Percentiles rank a stretch among this genome's conserved stretches.
These are phyloP conservation scores for Graphiopsis chlorocephala DNA, from an alignment of 2,329 filamentous ascomycete genomes.

Conservation along the genomic window DNA sequence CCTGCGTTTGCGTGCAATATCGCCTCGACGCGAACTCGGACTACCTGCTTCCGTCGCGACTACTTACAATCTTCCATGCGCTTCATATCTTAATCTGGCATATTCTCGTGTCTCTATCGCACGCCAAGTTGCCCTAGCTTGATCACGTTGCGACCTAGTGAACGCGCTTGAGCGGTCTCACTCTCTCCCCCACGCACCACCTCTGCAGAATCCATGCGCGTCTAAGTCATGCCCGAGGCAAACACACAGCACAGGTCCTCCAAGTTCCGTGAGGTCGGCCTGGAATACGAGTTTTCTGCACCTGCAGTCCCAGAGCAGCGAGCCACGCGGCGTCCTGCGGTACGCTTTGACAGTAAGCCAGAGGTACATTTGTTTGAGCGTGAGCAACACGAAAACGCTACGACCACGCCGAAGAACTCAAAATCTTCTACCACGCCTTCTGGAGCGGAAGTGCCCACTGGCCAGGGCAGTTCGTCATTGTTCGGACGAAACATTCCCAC, in stretches of 20 bases:
- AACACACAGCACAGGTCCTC: conserved; percentile 1
- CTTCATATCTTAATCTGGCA: conserved; percentile 2
- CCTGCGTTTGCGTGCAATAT: conserved; percentile 6
- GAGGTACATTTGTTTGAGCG: conserved; percentile 7
- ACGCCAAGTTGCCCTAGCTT: conserved; percentile 9
- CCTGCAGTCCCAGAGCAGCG: conserved; percentile 7
- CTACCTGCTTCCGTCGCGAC: neutral
- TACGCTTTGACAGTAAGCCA: conserved; percentile 14
- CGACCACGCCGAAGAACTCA: neutral
- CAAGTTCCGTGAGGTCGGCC: conserved; percentile 12
- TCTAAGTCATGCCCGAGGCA: conserved; percentile 14
- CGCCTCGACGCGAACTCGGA: neutral
- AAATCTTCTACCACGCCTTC: neutral
- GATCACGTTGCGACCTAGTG: conserved; percentile 13
- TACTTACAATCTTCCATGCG: neutral
- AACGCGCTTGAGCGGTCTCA: conserved; percentile 6
- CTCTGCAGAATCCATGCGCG: conserved; percentile 7
- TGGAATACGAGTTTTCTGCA: conserved; percentile 13
- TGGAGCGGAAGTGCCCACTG: neutral
- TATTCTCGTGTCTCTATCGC: neutral
- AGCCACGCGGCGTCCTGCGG: conserved; percentile 11
- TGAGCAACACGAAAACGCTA: neutral
- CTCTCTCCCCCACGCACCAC: neutral
- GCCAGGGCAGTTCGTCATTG: neutral
- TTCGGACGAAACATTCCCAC: neutral